Evolutionary conservation across 2,329 filamentous ascomycete species (phyloP).

Genomic region (Penicillium sp.): DNA sequence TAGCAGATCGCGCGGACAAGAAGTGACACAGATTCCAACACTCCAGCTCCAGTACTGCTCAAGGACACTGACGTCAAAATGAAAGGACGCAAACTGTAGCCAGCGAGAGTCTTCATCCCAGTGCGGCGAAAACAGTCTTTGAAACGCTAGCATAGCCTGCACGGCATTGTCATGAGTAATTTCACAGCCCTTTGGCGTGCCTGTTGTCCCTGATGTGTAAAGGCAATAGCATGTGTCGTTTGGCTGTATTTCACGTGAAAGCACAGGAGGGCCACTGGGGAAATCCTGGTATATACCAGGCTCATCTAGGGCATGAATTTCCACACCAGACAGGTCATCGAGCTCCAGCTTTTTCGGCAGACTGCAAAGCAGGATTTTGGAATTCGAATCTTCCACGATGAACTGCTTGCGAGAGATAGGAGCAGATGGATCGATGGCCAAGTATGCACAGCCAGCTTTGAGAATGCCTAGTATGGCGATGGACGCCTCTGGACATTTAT

Average conservation of each 20-base stretch:
- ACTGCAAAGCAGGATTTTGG: slow-evolving; percentile 63
- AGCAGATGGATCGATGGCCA: slow-evolving; percentile 75
- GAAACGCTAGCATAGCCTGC: slow-evolving; percentile 86
- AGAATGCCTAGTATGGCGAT: slow-evolving; percentile 79
- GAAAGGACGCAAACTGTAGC: slow-evolving; percentile 91
- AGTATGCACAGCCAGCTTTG: slow-evolving; percentile 78
- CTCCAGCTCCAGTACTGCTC: slow-evolving; percentile 98
- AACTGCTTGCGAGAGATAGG: slow-evolving; percentile 73
- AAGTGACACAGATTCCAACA: slow-evolving; percentile 79
- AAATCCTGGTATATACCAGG: slow-evolving; percentile 35
- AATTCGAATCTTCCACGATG: slow-evolving; percentile 72
- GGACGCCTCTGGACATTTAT: slow-evolving; percentile 82
- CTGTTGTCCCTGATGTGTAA: slow-evolving; percentile 86
- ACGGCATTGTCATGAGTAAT: slow-evolving; percentile 87
- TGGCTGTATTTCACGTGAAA: slow-evolving; percentile 40
- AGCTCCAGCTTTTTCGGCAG: slow-evolving; percentile 45
- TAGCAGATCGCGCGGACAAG: slow-evolving; percentile 78
- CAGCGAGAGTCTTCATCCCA: slow-evolving; percentile 75
- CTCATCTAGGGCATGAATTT: slow-evolving; percentile 51
- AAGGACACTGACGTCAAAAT: slow-evolving; percentile 90
- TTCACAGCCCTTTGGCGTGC: slow-evolving; percentile 82
- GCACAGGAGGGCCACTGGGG: slow-evolving; percentile 34
- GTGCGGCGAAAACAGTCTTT: slow-evolving; percentile 71
- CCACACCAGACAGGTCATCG: slow-evolving; percentile 31
- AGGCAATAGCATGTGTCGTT: slow-evolving; percentile 75